A percentile compares a stretch with the other conserved stretches of the same genome.
Conservation (phyloP, 768 basidiomycete genomes). For the Rhodotorula graminis region DNA sequence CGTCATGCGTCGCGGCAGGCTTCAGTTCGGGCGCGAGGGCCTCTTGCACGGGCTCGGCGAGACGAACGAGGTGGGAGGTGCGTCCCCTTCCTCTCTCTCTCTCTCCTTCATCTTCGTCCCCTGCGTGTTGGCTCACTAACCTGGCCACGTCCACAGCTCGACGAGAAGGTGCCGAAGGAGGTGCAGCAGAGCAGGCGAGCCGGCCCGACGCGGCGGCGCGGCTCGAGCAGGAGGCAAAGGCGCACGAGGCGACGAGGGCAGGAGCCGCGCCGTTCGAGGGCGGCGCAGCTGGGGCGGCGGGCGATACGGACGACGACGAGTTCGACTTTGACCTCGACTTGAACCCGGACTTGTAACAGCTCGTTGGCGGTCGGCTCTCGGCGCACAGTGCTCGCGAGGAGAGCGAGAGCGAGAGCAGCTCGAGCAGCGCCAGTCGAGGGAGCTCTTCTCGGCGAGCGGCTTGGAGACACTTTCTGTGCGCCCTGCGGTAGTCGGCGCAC, state of each 20-base stretch:
- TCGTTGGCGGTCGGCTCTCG: too few relatives aligned
- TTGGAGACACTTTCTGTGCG: background rate
- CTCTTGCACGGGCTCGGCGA: constrained; percentile 23
- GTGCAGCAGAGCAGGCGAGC: background rate
- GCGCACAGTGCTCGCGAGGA: too few relatives aligned
- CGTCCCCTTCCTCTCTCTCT: background rate
- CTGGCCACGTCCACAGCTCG: background rate
- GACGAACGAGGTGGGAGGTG: constrained; percentile 37
- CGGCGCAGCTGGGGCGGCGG: background rate
- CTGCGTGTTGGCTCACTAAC: too few relatives aligned
- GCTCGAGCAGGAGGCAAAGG: constrained; percentile 25
- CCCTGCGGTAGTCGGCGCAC: too few relatives aligned
- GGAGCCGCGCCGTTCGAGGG: background rate
- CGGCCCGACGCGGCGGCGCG: constrained; percentile 2
- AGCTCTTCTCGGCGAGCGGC: too few relatives aligned
- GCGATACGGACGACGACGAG: constrained; percentile 27
- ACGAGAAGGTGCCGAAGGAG: background rate
- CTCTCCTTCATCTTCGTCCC: background rate
- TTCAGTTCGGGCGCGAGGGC: constrained; percentile 34
- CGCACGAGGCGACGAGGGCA: background rate
- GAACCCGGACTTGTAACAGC: constrained; percentile 50
- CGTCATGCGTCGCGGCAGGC: constrained; percentile 36
- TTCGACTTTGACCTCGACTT: constrained; percentile 40
- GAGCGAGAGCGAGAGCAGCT: too few relatives aligned
- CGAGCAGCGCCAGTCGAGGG: too few relatives aligned